These are phyloP conservation scores for Mortierella alpina DNA, from an alignment of 192 early-diverging fungal genomes.

Conservation along the genomic window DNA sequence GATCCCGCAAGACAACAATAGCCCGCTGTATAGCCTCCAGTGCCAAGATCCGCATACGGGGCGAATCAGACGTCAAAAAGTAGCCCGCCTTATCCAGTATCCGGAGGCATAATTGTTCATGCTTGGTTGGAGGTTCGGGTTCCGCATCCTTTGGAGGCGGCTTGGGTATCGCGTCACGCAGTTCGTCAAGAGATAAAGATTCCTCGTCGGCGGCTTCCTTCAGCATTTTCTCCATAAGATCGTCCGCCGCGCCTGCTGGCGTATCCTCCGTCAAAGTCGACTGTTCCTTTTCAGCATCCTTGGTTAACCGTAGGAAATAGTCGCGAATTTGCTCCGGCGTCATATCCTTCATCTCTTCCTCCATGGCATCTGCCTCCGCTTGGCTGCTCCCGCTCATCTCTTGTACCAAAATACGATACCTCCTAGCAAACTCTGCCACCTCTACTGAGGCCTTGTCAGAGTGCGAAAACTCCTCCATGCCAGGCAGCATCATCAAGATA, in stretches of 20 bases:
- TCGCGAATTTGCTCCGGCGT: slow-evolving; percentile 29
- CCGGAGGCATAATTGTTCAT: slow-evolving; percentile 55
- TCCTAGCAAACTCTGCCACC: background rate
- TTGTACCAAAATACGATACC: slow-evolving; percentile 16
- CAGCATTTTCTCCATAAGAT: background rate
- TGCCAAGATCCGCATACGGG: slow-evolving; percentile 56
- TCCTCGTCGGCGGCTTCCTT: slow-evolving; percentile 21
- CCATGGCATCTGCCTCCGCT: slow-evolving; percentile 6
- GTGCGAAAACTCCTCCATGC: slow-evolving; percentile 6
- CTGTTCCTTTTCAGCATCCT: slow-evolving; percentile 27
- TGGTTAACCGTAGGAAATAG: slow-evolving; percentile 24
- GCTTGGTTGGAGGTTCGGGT: slow-evolving; percentile 39
- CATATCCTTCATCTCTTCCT: slow-evolving; percentile 26
- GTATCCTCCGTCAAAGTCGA: slow-evolving; percentile 4
- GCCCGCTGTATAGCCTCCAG: slow-evolving; percentile 51
- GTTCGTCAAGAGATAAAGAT: slow-evolving; percentile 8
- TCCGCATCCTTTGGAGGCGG: background rate
- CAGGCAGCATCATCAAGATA: background rate
- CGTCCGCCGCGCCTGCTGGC: slow-evolving; percentile 10
- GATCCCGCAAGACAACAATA: slow-evolving; percentile 50
- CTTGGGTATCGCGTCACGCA: slow-evolving; percentile 23
- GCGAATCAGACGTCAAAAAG: slow-evolving; percentile 61
- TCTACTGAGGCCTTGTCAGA: background rate
- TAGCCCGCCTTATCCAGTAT: slow-evolving; percentile 63
- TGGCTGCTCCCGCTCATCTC: background rate